Base-by-base conservation (phyloP, 139 green algal genomes). In the Chlamydomonas incerta region DNA sequence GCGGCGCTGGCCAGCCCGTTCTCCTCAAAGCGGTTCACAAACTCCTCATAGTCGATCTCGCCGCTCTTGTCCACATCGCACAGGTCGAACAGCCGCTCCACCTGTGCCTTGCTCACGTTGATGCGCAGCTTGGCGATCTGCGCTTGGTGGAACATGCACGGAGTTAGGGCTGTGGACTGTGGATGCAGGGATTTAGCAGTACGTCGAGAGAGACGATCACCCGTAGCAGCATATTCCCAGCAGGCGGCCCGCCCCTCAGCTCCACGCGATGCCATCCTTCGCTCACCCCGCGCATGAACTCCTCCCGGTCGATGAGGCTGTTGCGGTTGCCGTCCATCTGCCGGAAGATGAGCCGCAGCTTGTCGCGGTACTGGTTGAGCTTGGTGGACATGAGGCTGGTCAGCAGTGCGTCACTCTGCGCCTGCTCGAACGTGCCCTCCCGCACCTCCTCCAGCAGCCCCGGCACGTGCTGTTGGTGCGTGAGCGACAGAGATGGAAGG, bases 271-370 rank as follows among this genome's bases (percentile, higher is more conserved):
- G 31, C n/a, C 55, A 29, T 0, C 34, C 47, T 1, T n/a, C 46
- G 29, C 68, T 55, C 58, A 87, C 52, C 82, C 60, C 82, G 13
- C 23, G 31, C 3, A 71, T 50, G 46, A 87, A 87, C 72, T 80
- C 82, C 33, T 82, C 60, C 68, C 63, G 47, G 52, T 80, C 55
- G 15, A 88, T 81, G 3, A 33, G 17, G 34, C 55, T 74, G 74
- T 88, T 67, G 67, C 74, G 74, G 84, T 84, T 37, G 24, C 74
- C 52, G 67, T 88, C 84, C 60, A 83, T 41, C 60, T 35, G 33
- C 11, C 74, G 74, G 67, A 88, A 88, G 50, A 85, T 50, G 37
- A 60, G 23, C n/a, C 74, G 74, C 84, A 88, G 52, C 74, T 82
- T 81, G 67, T 88, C 67, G 0, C 31, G 73, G 35, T 21, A 47